Evolutionary conservation across 2,329 filamentous ascomycete genomes (phyloP), one percentile per base, ranked within the genome.

Genomic region (Rutstroemia sp.): DNA sequence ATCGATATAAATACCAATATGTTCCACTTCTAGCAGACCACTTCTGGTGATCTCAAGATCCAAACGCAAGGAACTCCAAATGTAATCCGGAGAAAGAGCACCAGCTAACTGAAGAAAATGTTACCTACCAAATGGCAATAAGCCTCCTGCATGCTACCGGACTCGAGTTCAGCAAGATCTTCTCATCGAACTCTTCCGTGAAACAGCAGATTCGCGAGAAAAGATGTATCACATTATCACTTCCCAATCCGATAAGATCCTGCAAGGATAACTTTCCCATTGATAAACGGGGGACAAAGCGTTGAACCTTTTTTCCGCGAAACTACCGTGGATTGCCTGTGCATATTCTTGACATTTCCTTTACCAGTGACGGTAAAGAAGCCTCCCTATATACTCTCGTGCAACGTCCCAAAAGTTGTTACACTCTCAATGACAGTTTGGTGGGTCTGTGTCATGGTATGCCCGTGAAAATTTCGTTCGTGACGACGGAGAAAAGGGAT

Each of bases 181-280:
- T 45, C 45, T 51, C 47, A 51, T 51, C 47, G 23, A 51, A 21
- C 12, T 45, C 10, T 17, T 45, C 25, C 25, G 23, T 44, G 47
- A 41, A 17, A 51, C 53, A 44, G 42, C 25, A 56, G 53, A 56
- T 56, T 56, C 47, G 53, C 53, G 53, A 56, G 53, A 56, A 51
- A 44, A 56, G 39, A 51, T 46, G 47, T 56, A 48, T 51, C 53
- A 56, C 42, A 27, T 27, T 27, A 27, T 27, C 25, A 27, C 17
- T 53, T n/a, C 30, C 16, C 48, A 42, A 34, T 34, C 16, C 16
- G 41, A 45, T 30, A 14, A 16, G 50, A 12, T n/a, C 14, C 39
- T 21, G 45, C 16, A 49, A 54, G 37, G 34, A 25, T 38, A 54
- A n/a, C 46, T 54, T 34, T 34, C 30, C 30, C 30, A 10, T 34